Conservation (phyloP, 2,329 filamentous ascomycete species). For the Colletotrichum cereale region DNA sequence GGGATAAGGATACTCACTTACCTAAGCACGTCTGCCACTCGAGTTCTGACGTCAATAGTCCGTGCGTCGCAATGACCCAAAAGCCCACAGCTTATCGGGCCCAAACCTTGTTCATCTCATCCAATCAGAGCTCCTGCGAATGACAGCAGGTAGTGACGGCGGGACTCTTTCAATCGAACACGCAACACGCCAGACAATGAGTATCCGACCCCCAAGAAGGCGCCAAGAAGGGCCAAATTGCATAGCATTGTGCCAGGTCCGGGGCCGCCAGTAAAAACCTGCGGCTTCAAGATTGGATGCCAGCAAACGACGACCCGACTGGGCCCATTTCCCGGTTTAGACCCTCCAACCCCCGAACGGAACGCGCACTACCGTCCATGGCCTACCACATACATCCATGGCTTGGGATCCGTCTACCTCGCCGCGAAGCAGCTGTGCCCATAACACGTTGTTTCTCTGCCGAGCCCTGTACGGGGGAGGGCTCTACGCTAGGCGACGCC, state of each 20-base stretch:
- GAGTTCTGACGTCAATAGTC: conserved; percentile 3
- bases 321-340: neutral
- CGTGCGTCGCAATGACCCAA: neutral
- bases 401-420: neutral
- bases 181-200: neutral
- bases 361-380: neutral
- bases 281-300: neutral
- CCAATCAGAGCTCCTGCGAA: conserved; percentile 18
- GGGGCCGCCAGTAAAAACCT: neutral
- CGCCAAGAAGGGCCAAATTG: conserved; percentile 24
- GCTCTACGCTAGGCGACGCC: neutral
- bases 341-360: neutral
- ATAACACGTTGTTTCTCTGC: neutral
- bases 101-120: neutral
- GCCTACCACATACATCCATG: neutral
- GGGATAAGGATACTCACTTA: too few relatives aligned
- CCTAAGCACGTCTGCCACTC: too few relatives aligned
- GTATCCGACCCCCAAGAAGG: conserved; percentile 22
- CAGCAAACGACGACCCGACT: neutral
- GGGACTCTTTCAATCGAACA: neutral
- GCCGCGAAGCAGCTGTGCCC: neutral
- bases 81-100: neutral
- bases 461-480: neutral
- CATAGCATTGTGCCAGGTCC: neutral
- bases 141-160: conserved; percentile 17